Evolutionary conservation across 495 filamentous ascomycete species (phyloP).

Genomic region (Aspergillus nanangensis): DNA sequence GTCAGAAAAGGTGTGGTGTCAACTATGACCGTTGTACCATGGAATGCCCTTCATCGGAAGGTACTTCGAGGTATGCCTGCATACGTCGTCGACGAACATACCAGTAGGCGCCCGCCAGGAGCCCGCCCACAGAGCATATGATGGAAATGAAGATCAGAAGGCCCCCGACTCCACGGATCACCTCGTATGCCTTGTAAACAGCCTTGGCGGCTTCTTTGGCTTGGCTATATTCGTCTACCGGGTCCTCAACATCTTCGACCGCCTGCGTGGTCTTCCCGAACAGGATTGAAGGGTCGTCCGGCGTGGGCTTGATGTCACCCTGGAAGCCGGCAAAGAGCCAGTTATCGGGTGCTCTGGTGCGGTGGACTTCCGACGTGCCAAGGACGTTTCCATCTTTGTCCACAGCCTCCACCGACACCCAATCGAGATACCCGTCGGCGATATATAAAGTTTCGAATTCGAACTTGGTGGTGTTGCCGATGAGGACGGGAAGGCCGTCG

Average conservation of each 20-base stretch:
- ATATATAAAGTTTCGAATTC: constrained; percentile 44
- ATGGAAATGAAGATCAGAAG: constrained; percentile 31
- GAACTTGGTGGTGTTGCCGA: constrained; percentile 33
- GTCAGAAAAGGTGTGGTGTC: too few relatives aligned
- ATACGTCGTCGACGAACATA: constrained; percentile 19
- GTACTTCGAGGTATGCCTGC: constrained; percentile 30
- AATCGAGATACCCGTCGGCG: constrained; percentile 37
- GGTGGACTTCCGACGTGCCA: constrained; percentile 24
- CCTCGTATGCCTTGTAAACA: constrained; percentile 29
- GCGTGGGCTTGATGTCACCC: constrained; percentile 17
- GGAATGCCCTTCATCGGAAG: constrained; percentile 26
- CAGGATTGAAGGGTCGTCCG: constrained; percentile 29
- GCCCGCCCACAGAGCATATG: constrained; percentile 21
- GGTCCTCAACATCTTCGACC: constrained; percentile 9
- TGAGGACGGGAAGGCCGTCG: constrained; percentile 18
- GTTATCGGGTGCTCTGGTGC: constrained; percentile 25
- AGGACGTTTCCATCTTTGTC: constrained; percentile 27
- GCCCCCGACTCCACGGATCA: constrained; percentile 30
- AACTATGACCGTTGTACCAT: constrained; percentile 15
- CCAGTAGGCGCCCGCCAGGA: constrained; percentile 20
- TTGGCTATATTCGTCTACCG: constrained; percentile 17
- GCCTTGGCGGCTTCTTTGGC: constrained; percentile 30
- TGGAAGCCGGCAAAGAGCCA: constrained; percentile 34
- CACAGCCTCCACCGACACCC: constrained; percentile 34
- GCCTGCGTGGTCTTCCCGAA: constrained; percentile 14